Evolutionary conservation across 495 filamentous ascomycete species (phyloP).

Genomic region (Hypoxylon rickii): DNA sequence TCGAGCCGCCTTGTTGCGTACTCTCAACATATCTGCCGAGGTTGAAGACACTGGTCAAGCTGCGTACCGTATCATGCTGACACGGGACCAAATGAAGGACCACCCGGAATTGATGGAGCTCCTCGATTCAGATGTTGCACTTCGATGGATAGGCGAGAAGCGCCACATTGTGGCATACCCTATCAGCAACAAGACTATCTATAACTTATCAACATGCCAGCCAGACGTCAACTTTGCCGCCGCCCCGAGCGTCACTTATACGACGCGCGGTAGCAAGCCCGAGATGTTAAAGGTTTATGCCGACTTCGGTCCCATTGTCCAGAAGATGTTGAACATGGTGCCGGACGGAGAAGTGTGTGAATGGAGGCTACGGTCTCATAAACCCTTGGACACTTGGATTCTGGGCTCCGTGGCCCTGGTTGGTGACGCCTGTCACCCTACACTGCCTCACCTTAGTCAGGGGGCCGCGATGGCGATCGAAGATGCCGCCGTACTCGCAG

Average conservation of each 20-base stretch:
- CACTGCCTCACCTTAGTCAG: conserved; percentile 75
- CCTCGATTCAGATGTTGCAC: conserved; percentile 67
- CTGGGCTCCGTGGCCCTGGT: conserved; percentile 68
- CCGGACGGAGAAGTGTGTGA: conserved; percentile 81
- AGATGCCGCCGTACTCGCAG: conserved; percentile 74
- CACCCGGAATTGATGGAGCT: conserved; percentile 72
- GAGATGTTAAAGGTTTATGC: conserved; percentile 68
- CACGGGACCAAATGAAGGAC: conserved; percentile 64
- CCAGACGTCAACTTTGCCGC: conserved; percentile 74
- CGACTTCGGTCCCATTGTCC: conserved; percentile 74
- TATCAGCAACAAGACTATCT: conserved; percentile 72
- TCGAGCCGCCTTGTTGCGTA: conserved; percentile 64
- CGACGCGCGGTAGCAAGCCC: conserved; percentile 70
- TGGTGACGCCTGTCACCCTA: conserved; percentile 81
- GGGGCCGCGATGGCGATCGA: conserved; percentile 88
- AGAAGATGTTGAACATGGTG: conserved; percentile 75
- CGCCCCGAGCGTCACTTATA: conserved; percentile 76
- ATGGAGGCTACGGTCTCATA: conserved; percentile 77
- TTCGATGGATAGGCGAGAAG: conserved; percentile 77
- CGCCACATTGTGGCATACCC: conserved; percentile 86
- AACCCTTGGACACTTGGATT: conserved; percentile 71
- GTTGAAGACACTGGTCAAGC: conserved; percentile 76
- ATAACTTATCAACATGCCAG: conserved; percentile 78
- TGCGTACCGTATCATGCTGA: conserved; percentile 85
- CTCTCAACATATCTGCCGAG: conserved; percentile 56